These are phyloP conservation scores for Phaeosphaeria sp. DNA, from an alignment of 2,329 filamentous ascomycete species.

Conservation along the genomic window DNA sequence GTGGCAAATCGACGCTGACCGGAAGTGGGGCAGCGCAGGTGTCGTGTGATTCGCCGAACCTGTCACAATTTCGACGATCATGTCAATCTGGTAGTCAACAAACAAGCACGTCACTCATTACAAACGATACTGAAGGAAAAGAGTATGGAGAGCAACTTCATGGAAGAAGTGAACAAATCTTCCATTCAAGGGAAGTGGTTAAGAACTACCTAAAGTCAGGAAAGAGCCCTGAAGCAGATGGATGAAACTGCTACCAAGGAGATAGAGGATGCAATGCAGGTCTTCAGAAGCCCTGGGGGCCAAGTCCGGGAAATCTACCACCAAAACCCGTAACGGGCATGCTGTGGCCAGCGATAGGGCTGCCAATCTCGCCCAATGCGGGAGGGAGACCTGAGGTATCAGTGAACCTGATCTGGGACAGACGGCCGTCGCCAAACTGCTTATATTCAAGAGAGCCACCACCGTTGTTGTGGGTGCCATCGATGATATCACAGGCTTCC, in stretches of 20 bases:
- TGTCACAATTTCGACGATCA: background rate
- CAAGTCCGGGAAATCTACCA: conserved; percentile 41
- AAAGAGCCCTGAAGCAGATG: conserved; percentile 17
- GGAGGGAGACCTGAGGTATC: conserved; percentile 35
- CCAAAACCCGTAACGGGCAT: conserved; percentile 45
- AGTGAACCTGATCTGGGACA: conserved; percentile 53
- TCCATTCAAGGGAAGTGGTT: conserved; percentile 19
- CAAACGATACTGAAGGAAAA: background rate
- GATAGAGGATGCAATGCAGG: conserved; percentile 5
- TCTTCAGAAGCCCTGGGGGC: conserved; percentile 37
- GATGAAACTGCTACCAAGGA: conserved; percentile 18
- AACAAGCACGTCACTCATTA: too few relatives aligned
- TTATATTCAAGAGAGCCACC: conserved; percentile 84
- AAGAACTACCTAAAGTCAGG: conserved; percentile 24
- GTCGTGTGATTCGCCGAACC: background rate
- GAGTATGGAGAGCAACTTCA: conserved; percentile 1
- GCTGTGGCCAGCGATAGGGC: conserved; percentile 53
- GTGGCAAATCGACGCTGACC: background rate
- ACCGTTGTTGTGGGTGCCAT: conserved; percentile 77
- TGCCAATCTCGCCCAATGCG: conserved; percentile 56
- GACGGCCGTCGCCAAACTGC: conserved; percentile 54
- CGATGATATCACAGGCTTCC: conserved; percentile 88
- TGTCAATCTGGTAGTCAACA: too few relatives aligned
- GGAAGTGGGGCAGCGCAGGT: background rate
- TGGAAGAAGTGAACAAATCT: conserved; percentile 26